These are phyloP conservation scores for Hypoxylon lenormandii DNA, from an alignment of 495 filamentous ascomycete genomes.

Conservation along the genomic window DNA sequence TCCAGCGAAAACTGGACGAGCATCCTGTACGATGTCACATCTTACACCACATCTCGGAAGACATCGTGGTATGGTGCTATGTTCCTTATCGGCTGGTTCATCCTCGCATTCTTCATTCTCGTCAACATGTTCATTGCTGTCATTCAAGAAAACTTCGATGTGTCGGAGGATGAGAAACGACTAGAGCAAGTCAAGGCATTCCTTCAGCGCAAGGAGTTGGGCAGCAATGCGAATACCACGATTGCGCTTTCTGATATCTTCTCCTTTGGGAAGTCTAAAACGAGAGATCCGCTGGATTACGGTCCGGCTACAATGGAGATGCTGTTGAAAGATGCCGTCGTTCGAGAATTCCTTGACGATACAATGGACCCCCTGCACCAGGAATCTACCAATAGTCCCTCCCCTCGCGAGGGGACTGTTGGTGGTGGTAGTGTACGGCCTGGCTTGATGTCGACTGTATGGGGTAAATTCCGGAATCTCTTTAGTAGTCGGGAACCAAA, in stretches of 20 bases:
- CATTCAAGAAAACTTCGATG: conserved; percentile 99
- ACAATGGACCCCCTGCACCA: conserved; percentile 58
- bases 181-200: conserved; percentile 95
- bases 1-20: conserved; percentile 96
- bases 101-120: conserved; percentile 93
- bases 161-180: conserved; percentile 98
- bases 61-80: conserved; percentile 94
- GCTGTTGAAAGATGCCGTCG: conserved; percentile 93
- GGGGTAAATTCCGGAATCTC: conserved; percentile 64
- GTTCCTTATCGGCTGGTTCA: conserved; percentile 95
- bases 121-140: conserved; percentile 99
- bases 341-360: conserved; percentile 93
- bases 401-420: conserved; percentile 46
- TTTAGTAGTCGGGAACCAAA: conserved; percentile 82
- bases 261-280: conserved; percentile 75
- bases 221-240: conserved; percentile 70
- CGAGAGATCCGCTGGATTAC: conserved; percentile 86
- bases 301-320: conserved; percentile 90
- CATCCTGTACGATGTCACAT: conserved; percentile 84
- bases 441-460: conserved; percentile 67
- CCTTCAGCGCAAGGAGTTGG: conserved; percentile 88
- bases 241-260: conserved; percentile 90
- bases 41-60: conserved; percentile 67
- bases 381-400: conserved; percentile 55
- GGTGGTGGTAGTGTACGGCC: conserved; percentile 57